phyloP scores from a whole-genome alignment of 2,329 filamentous ascomycete species.

The Aspergillus amoenus region DNA sequence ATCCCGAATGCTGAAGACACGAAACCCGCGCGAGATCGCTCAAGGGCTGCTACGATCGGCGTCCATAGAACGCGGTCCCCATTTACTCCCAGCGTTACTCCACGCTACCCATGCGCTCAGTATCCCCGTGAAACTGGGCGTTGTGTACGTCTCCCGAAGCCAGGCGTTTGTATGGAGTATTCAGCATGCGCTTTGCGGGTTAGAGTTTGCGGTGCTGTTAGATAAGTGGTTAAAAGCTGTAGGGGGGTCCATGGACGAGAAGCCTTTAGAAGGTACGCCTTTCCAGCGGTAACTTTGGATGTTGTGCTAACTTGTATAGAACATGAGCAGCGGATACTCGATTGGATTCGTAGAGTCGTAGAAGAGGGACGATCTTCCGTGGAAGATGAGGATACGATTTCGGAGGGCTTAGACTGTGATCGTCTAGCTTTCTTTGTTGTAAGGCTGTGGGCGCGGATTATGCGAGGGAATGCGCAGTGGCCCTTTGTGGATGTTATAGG shows the following conservation, averaged over 20 bases:
- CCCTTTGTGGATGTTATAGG: conserved; percentile 45
- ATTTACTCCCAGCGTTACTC: conserved; percentile 61
- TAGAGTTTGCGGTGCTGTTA: conserved; percentile 26
- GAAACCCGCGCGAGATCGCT: conserved; percentile 55
- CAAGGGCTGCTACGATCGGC: conserved; percentile 44
- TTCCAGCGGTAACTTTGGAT: too few relatives aligned
- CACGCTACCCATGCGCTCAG: conserved; percentile 68
- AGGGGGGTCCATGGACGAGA: too few relatives aligned
- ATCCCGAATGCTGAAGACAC: conserved; percentile 57
- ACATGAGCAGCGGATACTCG: conserved; percentile 13
- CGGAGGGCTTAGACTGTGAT: conserved; percentile 3
- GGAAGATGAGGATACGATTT: conserved; percentile 13
- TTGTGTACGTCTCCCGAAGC: conserved; percentile 20
- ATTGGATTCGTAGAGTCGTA: conserved; percentile 25
- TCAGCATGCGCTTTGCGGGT: conserved; percentile 24
- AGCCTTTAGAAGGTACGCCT: too few relatives aligned
- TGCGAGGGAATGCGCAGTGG: conserved; percentile 40
- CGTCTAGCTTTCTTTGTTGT: conserved; percentile 15
- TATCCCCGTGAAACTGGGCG: conserved; percentile 41
- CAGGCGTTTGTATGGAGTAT: conserved; percentile 25
- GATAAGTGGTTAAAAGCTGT: conserved; percentile 23
- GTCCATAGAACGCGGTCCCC: conserved; percentile 51
- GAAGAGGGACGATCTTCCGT: conserved; percentile 19
- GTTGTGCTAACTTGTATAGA: neutral
- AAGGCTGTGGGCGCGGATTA: conserved; percentile 23